Evolutionary conservation across 805 yeast genomes (phyloP), one percentile per base, ranked within the genome.

Genomic region (Cyberlindnera maclurae): DNA sequence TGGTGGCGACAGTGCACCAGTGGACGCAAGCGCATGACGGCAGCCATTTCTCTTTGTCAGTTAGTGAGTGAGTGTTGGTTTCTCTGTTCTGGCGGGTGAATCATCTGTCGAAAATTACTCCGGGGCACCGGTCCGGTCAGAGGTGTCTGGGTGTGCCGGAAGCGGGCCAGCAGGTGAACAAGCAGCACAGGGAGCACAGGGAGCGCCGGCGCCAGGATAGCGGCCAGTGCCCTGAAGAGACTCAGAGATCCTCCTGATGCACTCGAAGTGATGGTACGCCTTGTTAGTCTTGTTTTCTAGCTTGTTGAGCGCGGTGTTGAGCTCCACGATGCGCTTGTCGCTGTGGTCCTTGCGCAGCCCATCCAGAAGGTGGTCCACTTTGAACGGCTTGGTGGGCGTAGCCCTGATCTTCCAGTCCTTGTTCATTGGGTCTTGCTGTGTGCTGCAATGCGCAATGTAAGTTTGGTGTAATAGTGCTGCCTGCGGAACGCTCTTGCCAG

Each of bases 281-380:
- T 34, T 42, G 2, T 29, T 9, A 5, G 46, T 29, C 34, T 50
- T 52, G 43, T 50, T 51, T 34, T 52, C 53, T 5, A 51, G 35
- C 37, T 51, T 52, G 41, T 50, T 50, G 27, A 52, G 24, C 7
- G 36, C 45, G 6, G 46, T 38, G 26, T 44, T 45, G 4, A 48
- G 26, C 24, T 44, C 48, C 10, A 31, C 36, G 8, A 51, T 28
- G 38, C 46, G 45, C 6, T 45, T 39, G 10, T 44, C 50, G 15
- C 48, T 34, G 20, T 46, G 49, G 12, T 46, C 51, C 28, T 45
- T 51, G 24, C 46, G 42, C 20, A 39, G 36, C 9, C 29, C 20
- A 15, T 15, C 34, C 15, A 33, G 40, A n/a, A 36, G 39, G 6
- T 18, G 10, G 15, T 47, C 53, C n/a, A 45, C 42, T 16, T 37